Base-by-base conservation (phyloP, 139 green algal species). In the Pleodorina starrii region DNA sequence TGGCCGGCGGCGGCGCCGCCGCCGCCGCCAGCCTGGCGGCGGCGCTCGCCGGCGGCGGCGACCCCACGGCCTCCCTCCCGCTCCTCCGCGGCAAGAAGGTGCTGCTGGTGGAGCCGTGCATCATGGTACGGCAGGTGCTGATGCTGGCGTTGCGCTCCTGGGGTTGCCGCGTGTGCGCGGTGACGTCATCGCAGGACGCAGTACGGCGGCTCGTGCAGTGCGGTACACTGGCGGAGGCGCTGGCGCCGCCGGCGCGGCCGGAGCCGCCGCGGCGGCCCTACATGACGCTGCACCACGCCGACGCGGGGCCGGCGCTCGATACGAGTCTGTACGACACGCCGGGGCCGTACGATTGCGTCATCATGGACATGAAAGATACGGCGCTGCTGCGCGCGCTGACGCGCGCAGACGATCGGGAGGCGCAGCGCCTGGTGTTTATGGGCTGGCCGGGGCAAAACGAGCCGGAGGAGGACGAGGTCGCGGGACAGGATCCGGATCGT, bases 61-160 rank as follows among this genome's bases (percentile, higher is more conserved):
- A 87, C 29, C 81, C 60, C 2, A 43, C 46, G 10, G 35, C 68
- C 17, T 44, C 78, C 23, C 81, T 85, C 43, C 91, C 88, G 72
- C 84, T 94, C 69, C 77, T 96, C 79, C 32, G 68, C 5, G 94
- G 94, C 36, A 94, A 94, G 87, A 68, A 88, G 21, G 91, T 96
- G 32, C 82, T 97, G 68, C 84, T 97, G 43, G 94, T 97, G 51
- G 95, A 97, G 84, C 85, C 91, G 0, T 97, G 92, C 63, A 54
- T 86, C 40, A 92, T 96, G 90, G 95, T 97, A 48, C 89, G 95
- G 2, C 63, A 91, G 32, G 92, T 94, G 51, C 60, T 97, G 59
- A 60, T 81, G 19, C 86, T 96, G 46, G 94, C 94, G 5, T 81
- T 98, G 75, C 81, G 85, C 0, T 86, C 91, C n/a, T 97, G 94